Conservation (phyloP, 177 flowering plant species). For the Telopea speciosissima region DNA sequence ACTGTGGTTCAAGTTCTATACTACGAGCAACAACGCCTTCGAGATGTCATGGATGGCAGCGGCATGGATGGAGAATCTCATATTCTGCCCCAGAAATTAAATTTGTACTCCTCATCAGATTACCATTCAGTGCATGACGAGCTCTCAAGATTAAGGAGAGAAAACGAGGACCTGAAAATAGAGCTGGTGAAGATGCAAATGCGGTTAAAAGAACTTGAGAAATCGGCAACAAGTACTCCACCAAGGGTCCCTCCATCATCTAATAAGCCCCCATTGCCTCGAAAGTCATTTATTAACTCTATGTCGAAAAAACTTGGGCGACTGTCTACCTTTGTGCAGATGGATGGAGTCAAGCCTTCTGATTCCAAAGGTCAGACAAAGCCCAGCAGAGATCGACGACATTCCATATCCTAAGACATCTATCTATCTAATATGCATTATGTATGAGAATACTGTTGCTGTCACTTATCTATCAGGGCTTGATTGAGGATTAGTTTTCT, state of each 20-base stretch:
- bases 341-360: conserved; percentile 39
- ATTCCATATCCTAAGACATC: conserved; percentile 68
- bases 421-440: neutral
- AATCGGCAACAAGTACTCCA: conserved; percentile 29
- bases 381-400: conserved; percentile 61
- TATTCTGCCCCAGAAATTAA: conserved; percentile 23
- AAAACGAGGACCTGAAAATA: conserved; percentile 71
- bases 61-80: conserved; percentile 29
- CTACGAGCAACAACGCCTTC: conserved; percentile 88
- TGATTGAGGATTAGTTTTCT: conserved; percentile 12
- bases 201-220: conserved; percentile 61
- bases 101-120: conserved; percentile 23
- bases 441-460: conserved; percentile 4
- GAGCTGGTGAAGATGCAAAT: conserved; percentile 64
- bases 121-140: conserved; percentile 35
- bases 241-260: conserved; percentile 21
- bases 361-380: conserved; percentile 36
- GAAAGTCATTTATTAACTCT: conserved; percentile 68
- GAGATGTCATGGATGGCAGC: conserved; percentile 43
- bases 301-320: conserved; percentile 71
- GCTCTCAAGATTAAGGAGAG: conserved; percentile 40
- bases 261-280: conserved; percentile 66
- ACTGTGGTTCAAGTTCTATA: conserved; percentile 91
- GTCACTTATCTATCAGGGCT: conserved; percentile 7
- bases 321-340: conserved; percentile 49